A percentile compares a stretch with the other conserved stretches of the same genome.
These are phyloP conservation scores for Parascedosporium putredinis DNA, from an alignment of 2,329 filamentous ascomycete genomes.

Conservation along the genomic window DNA sequence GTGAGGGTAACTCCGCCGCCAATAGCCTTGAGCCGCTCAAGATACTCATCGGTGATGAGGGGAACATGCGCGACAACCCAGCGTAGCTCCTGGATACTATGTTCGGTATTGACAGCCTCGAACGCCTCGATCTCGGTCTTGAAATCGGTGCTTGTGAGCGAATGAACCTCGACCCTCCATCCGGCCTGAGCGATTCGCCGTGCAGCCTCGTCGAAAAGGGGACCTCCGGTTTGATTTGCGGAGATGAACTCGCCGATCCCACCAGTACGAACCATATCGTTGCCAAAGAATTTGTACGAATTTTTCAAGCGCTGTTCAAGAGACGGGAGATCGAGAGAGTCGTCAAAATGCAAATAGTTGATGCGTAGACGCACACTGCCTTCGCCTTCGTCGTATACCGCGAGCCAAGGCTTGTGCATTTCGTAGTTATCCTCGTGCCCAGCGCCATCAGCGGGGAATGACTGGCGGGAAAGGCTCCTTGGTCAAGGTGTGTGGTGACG, in stretches of 20 bases:
- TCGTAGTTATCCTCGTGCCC: background rate
- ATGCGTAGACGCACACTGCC: background rate
- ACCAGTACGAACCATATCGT: background rate
- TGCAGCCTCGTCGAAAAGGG: background rate
- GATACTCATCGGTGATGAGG: background rate
- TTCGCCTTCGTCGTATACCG: background rate
- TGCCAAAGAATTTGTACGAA: background rate
- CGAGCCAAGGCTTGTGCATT: background rate
- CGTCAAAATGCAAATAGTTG: background rate
- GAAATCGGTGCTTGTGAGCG: background rate
- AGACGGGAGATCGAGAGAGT: background rate
- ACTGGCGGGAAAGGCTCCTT: background rate
- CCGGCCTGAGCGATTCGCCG: background rate
- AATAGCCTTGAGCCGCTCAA: background rate
- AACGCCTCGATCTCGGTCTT: slow-evolving; percentile 5
- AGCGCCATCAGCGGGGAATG: background rate
- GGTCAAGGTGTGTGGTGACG: background rate
- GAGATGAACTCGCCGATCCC: background rate
- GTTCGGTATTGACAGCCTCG: background rate
- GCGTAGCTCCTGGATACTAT: background rate
- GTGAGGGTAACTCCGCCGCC: background rate
- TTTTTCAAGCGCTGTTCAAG: background rate
- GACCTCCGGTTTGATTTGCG: background rate
- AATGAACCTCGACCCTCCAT: background rate
- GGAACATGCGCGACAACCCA: background rate